Evolutionary conservation across 148 eudicot species (phyloP).

Genomic region (Dianthus caryophyllus): DNA sequence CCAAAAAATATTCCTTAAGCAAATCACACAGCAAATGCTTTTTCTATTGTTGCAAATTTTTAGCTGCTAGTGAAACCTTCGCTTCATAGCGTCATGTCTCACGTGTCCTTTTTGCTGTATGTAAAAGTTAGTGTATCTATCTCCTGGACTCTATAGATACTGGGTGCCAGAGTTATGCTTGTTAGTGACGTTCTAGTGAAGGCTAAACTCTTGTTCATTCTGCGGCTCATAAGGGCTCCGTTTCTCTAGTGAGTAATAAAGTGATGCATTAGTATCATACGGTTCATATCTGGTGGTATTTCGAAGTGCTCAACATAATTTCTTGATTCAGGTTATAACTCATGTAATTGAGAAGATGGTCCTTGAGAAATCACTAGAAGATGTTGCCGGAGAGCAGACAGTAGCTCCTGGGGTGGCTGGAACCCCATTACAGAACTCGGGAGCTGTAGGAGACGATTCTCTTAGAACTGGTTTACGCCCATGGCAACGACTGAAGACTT

Average conservation of each 20-base stretch:
- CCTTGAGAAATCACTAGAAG: conserved; percentile 71
- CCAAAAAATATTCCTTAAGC: neutral
- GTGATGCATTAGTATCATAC: too few relatives aligned
- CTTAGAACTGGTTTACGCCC: conserved; percentile 63
- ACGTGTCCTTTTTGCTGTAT: too few relatives aligned
- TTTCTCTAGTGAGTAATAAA: too few relatives aligned
- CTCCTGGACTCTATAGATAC: neutral
- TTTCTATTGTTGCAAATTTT: neutral
- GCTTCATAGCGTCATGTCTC: neutral
- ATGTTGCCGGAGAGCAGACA: conserved; percentile 47
- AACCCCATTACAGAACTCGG: conserved; percentile 47
- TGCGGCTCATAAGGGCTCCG: neutral
- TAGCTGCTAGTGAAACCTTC: neutral
- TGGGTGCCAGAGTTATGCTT: neutral
- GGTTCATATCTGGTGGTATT: neutral
- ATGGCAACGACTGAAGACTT: conserved; percentile 79
- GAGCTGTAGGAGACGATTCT: conserved; percentile 52
- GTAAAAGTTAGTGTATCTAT: neutral
- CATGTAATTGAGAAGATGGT: conserved; percentile 89
- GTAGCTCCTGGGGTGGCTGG: conserved; percentile 52
- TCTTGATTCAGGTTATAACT: conserved; percentile 59
- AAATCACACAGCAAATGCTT: neutral
- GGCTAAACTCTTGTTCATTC: neutral
- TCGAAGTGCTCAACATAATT: neutral
- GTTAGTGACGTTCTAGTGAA: neutral